Conservation (phyloP, 108 stramenopile species). For the Cyclotella distinguenda region DNA sequence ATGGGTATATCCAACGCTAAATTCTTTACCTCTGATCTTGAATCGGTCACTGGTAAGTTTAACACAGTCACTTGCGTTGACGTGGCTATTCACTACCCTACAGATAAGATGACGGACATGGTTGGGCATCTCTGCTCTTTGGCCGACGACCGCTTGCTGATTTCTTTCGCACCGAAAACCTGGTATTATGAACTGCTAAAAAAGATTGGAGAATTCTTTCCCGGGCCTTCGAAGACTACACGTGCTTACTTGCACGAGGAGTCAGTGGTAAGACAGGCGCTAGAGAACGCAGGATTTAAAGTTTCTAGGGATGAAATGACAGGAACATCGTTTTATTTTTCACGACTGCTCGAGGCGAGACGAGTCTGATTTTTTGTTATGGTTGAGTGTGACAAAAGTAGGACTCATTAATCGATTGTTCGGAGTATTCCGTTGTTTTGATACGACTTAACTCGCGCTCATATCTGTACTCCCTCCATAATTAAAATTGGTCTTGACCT, state of each 20-base stretch:
- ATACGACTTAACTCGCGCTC: not conserved
- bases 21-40: slow-evolving; percentile 94
- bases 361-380: slow-evolving; percentile 36
- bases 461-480: slow-evolving; percentile 8
- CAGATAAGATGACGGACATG: slow-evolving; percentile 94
- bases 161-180: slow-evolving; percentile 96
- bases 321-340: slow-evolving; percentile 96
- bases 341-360: slow-evolving; percentile 91
- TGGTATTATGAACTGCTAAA: slow-evolving; percentile 93
- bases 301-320: slow-evolving; percentile 92
- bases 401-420: too few species aligned
- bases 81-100: slow-evolving; percentile 97
- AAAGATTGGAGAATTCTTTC: slow-evolving; percentile 95
- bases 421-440: too few species aligned
- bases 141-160: slow-evolving; percentile 81
- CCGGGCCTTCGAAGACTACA: slow-evolving; percentile 95
- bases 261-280: slow-evolving; percentile 74
- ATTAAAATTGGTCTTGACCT: slow-evolving; percentile 18
- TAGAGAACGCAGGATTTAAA: slow-evolving; percentile 85
- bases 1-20: slow-evolving; percentile 73
- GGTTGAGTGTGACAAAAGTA: not conserved
- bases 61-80: slow-evolving; percentile 96
- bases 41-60: slow-evolving; percentile 87
- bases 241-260: slow-evolving; percentile 96
- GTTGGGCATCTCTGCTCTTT: slow-evolving; percentile 85